Base-by-base conservation (phyloP, 2,329 filamentous ascomycete genomes). In the Diaporthe capsici region DNA sequence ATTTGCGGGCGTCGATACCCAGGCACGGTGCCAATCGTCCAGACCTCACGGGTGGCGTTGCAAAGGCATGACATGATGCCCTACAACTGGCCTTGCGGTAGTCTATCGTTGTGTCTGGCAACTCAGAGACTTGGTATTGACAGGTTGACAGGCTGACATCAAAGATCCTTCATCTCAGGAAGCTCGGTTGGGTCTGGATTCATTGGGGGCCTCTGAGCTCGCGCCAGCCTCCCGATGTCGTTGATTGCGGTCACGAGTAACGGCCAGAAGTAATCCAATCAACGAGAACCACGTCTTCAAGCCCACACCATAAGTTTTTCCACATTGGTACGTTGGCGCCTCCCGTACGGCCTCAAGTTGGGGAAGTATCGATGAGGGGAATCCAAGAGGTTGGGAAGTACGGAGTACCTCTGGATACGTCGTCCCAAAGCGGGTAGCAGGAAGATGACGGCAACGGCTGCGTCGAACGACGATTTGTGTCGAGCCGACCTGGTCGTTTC, bases 201-300 rank as follows among this genome's bases (percentile, higher is more conserved):
- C 79, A 76, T 79, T 78, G 70, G 34, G 65, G 77, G 79, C 76
- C 67, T 42, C 28, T 63, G 67, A 72, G 71, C 47, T 79, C 80
- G 80, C 78, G 77, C 80, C 79, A 81, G 79, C 77, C 78, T 80
- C 78, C 67, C 60, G 63, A 70, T 75, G 72, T 77, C 71, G 76
- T 78, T 77, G 79, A 78, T 78, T 79, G 81, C 80, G 80, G 80
- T 78, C 73, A 76, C 75, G 74, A 81, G 80, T 75, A 76, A 78
- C 75, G 77, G 67, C 77, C 70, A 71, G 72, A 70, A 78, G 79
- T 77, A 79, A 75, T 55, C 81, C 81, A 82, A 82, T 82, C 81
- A 82, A 53, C 78, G 78, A 75, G 68, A 71, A 82, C 81, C 81
- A 82, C 81, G 81, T 82, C 81, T 81, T 76, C 80, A 78, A 80